Evolutionary conservation across 768 basidiomycete species (phyloP).

Genomic region (Exidia glandulosa): DNA sequence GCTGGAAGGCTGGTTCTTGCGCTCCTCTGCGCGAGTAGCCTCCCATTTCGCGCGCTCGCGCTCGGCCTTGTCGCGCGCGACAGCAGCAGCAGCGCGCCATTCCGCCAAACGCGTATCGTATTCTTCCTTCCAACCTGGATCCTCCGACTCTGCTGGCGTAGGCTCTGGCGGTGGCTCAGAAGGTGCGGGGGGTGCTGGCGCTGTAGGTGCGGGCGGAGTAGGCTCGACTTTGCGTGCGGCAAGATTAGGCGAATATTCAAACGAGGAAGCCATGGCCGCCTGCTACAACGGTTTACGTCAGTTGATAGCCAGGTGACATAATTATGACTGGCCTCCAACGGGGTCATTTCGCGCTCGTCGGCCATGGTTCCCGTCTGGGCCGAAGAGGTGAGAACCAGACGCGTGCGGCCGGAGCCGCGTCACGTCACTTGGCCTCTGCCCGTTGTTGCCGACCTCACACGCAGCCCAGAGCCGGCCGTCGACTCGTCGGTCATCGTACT

Average conservation of each 20-base stretch:
- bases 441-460: no score
- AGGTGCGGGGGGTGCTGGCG: not conserved
- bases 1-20: slow-evolving; percentile 3
- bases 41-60: slow-evolving; percentile 63
- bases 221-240: slow-evolving; percentile 13
- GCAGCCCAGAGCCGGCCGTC: no score
- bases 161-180: slow-evolving; percentile 8
- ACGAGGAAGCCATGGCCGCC: slow-evolving; percentile 20
- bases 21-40: slow-evolving; percentile 45
- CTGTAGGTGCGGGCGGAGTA: not conserved
- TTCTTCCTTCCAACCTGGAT: slow-evolving; percentile 51
- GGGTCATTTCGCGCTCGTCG: not conserved
- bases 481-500: no score
- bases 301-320: not conserved
- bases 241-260: slow-evolving; percentile 12
- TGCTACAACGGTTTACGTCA: slow-evolving; percentile 1
- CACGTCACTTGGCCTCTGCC: no score
- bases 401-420: no score
- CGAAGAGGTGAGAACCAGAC: no score
- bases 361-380: not conserved
- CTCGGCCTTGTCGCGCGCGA: slow-evolving; percentile 66
- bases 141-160: not conserved
- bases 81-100: slow-evolving; percentile 66
- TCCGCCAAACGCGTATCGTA: slow-evolving; percentile 57
- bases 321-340: not conserved